These are phyloP conservation scores for Boletus subcaerulescens DNA, from an alignment of 768 basidiomycete species.

Conservation along the genomic window DNA sequence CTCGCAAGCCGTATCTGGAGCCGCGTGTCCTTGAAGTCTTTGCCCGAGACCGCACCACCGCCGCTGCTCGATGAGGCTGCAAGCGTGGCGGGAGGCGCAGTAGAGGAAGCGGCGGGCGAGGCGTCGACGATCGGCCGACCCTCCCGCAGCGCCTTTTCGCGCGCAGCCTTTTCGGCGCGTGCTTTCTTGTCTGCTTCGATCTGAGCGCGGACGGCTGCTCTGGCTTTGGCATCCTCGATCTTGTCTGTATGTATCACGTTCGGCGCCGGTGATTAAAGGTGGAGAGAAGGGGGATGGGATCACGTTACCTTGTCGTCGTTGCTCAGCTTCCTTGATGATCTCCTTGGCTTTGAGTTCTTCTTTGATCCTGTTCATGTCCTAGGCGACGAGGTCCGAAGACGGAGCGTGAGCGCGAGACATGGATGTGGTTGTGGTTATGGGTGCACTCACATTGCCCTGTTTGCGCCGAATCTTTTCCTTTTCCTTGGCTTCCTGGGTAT, in stretches of 20 bases:
- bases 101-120: slow-evolving; percentile 27
- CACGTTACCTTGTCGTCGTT: slow-evolving; percentile 66
- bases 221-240: slow-evolving; percentile 81
- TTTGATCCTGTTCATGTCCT: slow-evolving; percentile 71
- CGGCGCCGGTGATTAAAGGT: not conserved
- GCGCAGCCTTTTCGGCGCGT: slow-evolving; percentile 82
- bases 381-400: slow-evolving; percentile 11
- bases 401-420: not conserved
- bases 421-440: too few relatives aligned
- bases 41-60: slow-evolving; percentile 46
- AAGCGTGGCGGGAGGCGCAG: too few relatives aligned
- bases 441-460: slow-evolving; percentile 62
- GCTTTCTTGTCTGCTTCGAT: slow-evolving; percentile 92
- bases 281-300: too few relatives aligned
- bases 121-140: slow-evolving; percentile 49
- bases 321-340: slow-evolving; percentile 77
- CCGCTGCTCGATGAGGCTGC: slow-evolving; percentile 32
- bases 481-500: slow-evolving; percentile 66
- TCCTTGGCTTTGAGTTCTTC: slow-evolving; percentile 81
- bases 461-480: slow-evolving; percentile 84
- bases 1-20: slow-evolving; percentile 85
- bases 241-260: slow-evolving; percentile 58
- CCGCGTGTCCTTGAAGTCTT: slow-evolving; percentile 83
- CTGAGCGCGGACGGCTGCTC: slow-evolving; percentile 85
- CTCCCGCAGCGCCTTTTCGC: slow-evolving; percentile 89